Conservation (phyloP, 1,284 basidiomycete genomes). For the Papiliotrema nemorosa region DNA sequence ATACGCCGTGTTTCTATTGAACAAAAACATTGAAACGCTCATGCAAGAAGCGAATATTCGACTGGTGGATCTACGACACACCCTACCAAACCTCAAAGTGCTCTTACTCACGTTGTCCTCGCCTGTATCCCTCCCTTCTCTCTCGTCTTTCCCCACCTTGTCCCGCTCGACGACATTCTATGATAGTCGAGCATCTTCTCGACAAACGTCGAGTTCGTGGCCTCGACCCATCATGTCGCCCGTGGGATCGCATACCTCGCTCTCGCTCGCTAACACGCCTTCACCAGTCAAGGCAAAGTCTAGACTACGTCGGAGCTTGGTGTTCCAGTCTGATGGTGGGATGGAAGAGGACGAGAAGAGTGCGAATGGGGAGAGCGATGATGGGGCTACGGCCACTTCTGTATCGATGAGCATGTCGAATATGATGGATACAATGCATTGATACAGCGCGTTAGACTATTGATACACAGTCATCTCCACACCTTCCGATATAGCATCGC, state of each 20-base stretch:
- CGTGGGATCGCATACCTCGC: not conserved
- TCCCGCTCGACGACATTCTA: constrained; percentile 10
- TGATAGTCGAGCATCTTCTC: constrained; percentile 6
- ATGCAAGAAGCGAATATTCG: constrained; percentile 84
- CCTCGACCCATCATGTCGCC: not conserved
- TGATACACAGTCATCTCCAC: no score
- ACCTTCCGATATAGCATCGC: no score
- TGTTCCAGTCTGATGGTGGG: not conserved
- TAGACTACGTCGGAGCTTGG: not conserved
- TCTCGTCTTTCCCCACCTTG: not conserved
- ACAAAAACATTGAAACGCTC: constrained; percentile 96
- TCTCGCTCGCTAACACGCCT: not conserved
- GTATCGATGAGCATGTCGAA: not conserved
- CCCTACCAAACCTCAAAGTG: constrained; percentile 93
- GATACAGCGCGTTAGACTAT: not conserved
- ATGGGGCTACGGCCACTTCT: not conserved
- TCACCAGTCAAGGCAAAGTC: constrained; percentile 1
- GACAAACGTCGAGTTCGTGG: constrained; percentile 6
- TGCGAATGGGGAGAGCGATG: not conserved
- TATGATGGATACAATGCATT: not conserved
- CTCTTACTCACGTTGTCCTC: constrained; percentile 71
- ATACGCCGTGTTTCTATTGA: constrained; percentile 93
- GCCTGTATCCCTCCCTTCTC: constrained; percentile 21
- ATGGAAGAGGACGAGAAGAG: not conserved
- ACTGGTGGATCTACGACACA: constrained; percentile 89